Conservation (phyloP, 306 rosid genomes). For the Cicer bijugum region DNA sequence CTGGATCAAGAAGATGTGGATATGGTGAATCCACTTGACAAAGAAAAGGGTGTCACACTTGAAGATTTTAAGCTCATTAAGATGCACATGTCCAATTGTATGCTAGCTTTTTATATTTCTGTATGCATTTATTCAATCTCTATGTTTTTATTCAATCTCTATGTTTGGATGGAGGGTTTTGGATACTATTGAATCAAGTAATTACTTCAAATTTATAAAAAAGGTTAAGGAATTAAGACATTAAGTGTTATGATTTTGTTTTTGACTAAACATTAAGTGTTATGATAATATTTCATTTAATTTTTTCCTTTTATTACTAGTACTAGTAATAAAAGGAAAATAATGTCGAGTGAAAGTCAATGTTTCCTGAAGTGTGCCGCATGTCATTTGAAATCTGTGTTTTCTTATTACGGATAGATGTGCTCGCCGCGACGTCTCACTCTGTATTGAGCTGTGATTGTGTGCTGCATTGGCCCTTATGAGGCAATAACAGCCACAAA, state of each 20-base stretch:
- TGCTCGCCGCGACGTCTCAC: not conserved
- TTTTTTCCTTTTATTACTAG: not conserved
- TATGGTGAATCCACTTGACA: slow-evolving; percentile 73
- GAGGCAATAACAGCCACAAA: not conserved
- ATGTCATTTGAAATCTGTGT: not conserved
- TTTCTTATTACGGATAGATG: not conserved
- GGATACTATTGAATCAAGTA: not conserved
- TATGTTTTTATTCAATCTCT: not conserved
- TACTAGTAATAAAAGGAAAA: not conserved
- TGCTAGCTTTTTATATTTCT: slow-evolving; percentile 15
- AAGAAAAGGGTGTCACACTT: slow-evolving; percentile 81
- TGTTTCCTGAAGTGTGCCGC: not conserved
- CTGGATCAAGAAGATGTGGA: slow-evolving; percentile 91
- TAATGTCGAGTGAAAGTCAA: not conserved
- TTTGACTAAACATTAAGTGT: not conserved
- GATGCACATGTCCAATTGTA: slow-evolving; percentile 91
- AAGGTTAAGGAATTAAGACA: not conserved
- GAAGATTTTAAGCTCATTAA: slow-evolving; percentile 94
- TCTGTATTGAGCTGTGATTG: not conserved
- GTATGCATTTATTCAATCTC: not conserved
- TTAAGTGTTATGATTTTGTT: not conserved
- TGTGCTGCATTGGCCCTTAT: not conserved
- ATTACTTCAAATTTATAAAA: not conserved
- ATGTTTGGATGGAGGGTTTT: slow-evolving; percentile 4
- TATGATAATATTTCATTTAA: not conserved